Evolutionary conservation across 2,329 filamentous ascomycete genomes (phyloP), one percentile per base, ranked within the genome.

Genomic region (Cyphellophora attinorum): DNA sequence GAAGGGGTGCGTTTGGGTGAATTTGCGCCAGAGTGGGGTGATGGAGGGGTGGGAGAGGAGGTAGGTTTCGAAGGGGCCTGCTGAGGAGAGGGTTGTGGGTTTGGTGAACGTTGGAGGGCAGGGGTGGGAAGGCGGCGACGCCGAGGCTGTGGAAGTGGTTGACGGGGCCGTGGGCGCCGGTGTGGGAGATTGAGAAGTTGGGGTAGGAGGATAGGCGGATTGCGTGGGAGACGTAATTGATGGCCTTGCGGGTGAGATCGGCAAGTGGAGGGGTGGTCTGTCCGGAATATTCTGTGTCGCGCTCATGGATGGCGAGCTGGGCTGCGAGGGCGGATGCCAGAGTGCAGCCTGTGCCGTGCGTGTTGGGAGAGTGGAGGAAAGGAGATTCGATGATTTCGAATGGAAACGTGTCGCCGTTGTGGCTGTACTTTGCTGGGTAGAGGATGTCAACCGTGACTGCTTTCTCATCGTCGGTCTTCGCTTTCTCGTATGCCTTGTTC

Each of bases 261-360:
- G 8, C 17, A 12, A 2, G 18, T 17, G 29, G 18, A 17, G 11
- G 29, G 16, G 29, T 12, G 15, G 21, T 8, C 21, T 25, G 8
- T n/a, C n/a, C n/a, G n/a, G n/a, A n/a, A n/a, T n/a, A n/a, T n/a
- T n/a, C n/a, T n/a, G 25, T 31, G 14, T 28, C 12, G 17, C 17
- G 32, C 27, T 37, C 34, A 17, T 43, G 38, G 15, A 34, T 18
- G 11, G 73, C 70, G 11, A 81, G 56, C 41, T 79, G 77, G 34
- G 71, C 76, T 2, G 76, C 74, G 47, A 81, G 76, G 5, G 76
- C 76, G 27, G 76, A 94, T 27, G 91, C 91, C 40, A 96, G 70
- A 6, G 86, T 93, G 54, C 91, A 98, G 3, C 91, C 91, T 0
- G 91, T 96, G 1, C 91, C 91, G 51, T 98, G 91, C 0, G 89